Conservation (phyloP, 73 alveolate genomes). For the Paraurostyla sp. region DNA sequence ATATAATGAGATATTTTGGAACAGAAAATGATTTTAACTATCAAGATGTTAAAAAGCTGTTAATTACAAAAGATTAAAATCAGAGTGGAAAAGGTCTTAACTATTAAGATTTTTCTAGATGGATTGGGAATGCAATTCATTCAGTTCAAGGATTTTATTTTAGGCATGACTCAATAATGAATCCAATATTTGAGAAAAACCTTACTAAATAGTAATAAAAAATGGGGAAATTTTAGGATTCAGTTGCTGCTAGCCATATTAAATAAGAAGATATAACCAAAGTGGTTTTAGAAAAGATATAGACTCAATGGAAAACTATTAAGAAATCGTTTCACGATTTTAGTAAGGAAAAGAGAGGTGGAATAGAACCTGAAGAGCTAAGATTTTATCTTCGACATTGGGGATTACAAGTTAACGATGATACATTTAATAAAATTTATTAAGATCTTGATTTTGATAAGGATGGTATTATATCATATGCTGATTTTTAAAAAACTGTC, state of each 20-base stretch:
- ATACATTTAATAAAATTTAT: background rate
- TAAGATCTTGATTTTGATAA: constrained; percentile 20
- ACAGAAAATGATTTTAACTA: constrained; percentile 39
- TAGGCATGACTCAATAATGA: constrained; percentile 62
- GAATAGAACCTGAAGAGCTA: background rate
- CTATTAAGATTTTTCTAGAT: constrained; percentile 50
- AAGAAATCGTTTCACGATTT: constrained; percentile 58
- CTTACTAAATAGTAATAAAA: background rate
- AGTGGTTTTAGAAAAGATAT: constrained; percentile 7
- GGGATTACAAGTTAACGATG: constrained; percentile 41
- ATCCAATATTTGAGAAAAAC: constrained; percentile 51
- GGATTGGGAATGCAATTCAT: constrained; percentile 69
- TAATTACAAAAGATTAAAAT: background rate
- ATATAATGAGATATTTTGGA: constrained; percentile 40
- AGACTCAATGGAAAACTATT: constrained; percentile 52
- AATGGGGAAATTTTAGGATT: background rate
- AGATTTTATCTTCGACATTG: constrained; percentile 35
- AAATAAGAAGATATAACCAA: background rate
- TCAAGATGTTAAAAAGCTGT: constrained; percentile 55
- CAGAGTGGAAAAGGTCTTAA: background rate
- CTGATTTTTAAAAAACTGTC: constrained; percentile 38
- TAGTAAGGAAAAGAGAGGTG: constrained; percentile 26
- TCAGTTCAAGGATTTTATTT: constrained; percentile 62
- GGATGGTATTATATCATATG: constrained; percentile 55
- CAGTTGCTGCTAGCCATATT: background rate